Evolutionary conservation across 495 filamentous ascomycete genomes (phyloP), one percentile per base, ranked within the genome.

Genomic region (Zalerion maritima): DNA sequence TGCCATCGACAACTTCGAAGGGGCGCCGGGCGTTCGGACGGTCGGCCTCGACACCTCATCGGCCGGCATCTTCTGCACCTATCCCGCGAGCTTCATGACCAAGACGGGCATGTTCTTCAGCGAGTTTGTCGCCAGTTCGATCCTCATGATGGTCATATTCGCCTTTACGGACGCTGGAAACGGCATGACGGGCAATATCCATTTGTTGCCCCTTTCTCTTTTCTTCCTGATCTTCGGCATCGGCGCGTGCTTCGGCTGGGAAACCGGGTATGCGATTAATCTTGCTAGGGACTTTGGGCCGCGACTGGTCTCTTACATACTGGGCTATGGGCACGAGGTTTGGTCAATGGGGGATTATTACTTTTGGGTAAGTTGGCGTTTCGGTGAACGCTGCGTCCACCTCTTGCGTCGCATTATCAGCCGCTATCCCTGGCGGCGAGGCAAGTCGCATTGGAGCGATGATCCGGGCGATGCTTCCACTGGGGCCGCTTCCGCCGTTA

Each of bases 201-300:
- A 52, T 10, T 31, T 72, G 17, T 58, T 61, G 3, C 72, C 73
- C 0, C 49, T 79, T 7, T 60, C 44, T 1, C 49, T 78, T 3
- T 72, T 78, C 47, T 77, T 78, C 40, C 47, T 75, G 11, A 62
- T 78, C 22, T 75, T 74, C 42, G 72, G 72, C 2, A 62, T 78
- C 14, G 73, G 71, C 11, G 68, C 71, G 24, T 75, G 72, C 40
- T 78, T 75, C 48, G 75, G 75, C 9, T 77, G 67, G 63, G 70
- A 78, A 42, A 78, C 73, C 3, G 73, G 73, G 2, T 78, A 75
- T 47, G 71, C 75, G 4, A 73, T 78, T 20, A 78, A 78, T 39
- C 47, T 73, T 13, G 75, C 73, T 2, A 45, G 75, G 28, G 75
- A 80, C 32, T 77, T 78, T 50, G 73, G 75, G 0, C 73, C 75